Evolutionary conservation across 148 eudicot genomes (phyloP).

Genomic region (Rhododendron williamsianum): DNA sequence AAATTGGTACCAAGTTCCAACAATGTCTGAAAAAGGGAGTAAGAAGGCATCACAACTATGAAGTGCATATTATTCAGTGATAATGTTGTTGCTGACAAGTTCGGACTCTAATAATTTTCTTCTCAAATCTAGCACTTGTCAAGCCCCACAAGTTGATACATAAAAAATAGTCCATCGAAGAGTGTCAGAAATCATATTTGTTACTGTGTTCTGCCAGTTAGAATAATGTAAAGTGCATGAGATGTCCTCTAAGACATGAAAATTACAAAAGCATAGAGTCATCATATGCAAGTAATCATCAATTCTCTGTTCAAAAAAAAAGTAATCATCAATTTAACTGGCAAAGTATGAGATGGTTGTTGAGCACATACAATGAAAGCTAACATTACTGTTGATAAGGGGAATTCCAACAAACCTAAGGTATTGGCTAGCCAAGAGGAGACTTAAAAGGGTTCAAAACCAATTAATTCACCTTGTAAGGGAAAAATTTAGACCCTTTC

Average conservation of each 20-base stretch:
- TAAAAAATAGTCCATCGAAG: background rate
- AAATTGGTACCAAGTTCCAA: background rate
- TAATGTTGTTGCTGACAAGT: background rate
- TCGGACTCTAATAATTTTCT: background rate
- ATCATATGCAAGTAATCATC: background rate
- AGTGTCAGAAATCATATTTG: background rate
- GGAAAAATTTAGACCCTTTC: background rate
- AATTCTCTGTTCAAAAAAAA: background rate
- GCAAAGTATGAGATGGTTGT: background rate
- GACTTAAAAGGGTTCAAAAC: background rate
- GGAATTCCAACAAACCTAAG: background rate
- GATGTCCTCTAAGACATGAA: background rate
- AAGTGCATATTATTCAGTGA: background rate
- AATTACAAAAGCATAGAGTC: background rate
- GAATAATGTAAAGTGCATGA: background rate
- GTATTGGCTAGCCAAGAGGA: background rate
- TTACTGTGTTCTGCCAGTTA: background rate
- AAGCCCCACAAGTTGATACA: background rate
- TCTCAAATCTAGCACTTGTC: background rate
- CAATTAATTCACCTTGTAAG: background rate
- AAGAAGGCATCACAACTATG: background rate
- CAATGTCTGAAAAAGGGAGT: background rate
- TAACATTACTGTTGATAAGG: background rate
- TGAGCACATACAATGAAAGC: background rate
- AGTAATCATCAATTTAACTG: background rate